Conservation (phyloP, 345 rosid species). For the Populus ilicifolia region DNA sequence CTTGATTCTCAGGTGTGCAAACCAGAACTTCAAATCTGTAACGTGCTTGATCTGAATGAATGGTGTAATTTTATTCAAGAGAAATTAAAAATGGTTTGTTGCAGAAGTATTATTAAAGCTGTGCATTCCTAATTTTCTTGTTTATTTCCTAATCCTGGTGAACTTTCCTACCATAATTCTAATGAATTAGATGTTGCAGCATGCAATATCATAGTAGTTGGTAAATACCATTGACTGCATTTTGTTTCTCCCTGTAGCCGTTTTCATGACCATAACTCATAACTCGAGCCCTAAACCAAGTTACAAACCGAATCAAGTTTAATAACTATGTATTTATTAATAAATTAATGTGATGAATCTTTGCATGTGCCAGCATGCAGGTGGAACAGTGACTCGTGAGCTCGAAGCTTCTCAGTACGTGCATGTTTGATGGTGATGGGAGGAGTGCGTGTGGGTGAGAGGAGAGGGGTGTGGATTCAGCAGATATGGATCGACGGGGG, state of each 20-base stretch:
- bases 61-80: neutral
- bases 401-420: neutral
- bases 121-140: neutral
- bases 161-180: neutral
- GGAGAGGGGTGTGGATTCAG: neutral
- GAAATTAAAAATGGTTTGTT: neutral
- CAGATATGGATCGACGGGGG: neutral
- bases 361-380: neutral
- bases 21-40: neutral
- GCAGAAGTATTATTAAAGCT: neutral
- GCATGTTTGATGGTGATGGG: neutral
- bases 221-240: neutral
- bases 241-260: neutral
- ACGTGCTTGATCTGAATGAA: constrained; percentile 6
- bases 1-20: constrained; percentile 91
- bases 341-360: too few relatives aligned
- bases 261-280: neutral
- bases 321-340: too few relatives aligned
- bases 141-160: neutral
- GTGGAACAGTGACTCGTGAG: neutral
- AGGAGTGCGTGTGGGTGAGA: neutral
- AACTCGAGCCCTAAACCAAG: too few relatives aligned
- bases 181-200: neutral
- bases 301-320: too few relatives aligned
- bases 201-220: neutral